These are phyloP conservation scores for Aspergillus luchuensis DNA, from an alignment of 2,329 filamentous ascomycete species.

Conservation along the genomic window DNA sequence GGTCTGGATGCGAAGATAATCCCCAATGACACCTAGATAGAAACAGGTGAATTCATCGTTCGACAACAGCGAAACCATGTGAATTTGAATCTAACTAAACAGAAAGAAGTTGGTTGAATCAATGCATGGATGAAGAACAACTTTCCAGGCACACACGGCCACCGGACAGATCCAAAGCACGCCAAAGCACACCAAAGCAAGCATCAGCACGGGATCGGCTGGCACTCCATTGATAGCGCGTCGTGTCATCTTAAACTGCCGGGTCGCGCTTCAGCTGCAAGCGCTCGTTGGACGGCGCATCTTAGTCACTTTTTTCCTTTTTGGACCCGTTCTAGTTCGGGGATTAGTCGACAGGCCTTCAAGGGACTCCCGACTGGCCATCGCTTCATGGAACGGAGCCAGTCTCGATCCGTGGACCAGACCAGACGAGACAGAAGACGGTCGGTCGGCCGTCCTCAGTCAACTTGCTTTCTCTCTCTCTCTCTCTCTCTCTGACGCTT, in stretches of 20 bases:
- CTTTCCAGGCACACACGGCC: background rate
- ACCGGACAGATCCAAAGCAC: background rate
- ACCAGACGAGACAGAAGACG: constrained; percentile 4
- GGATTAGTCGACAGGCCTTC: constrained; percentile 1
- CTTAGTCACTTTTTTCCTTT: constrained; percentile 11
- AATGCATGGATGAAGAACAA: background rate
- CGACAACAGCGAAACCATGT: too few species aligned
- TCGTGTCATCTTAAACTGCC: constrained; percentile 23
- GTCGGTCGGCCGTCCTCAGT: constrained; percentile 3
- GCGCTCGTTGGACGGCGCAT: constrained; percentile 8
- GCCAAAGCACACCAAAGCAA: background rate
- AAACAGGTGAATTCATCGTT: too few species aligned
- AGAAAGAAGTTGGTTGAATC: background rate
- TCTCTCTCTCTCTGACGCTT: background rate
- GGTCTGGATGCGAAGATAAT: background rate
- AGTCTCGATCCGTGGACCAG: constrained; percentile 23
- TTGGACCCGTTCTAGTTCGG: constrained; percentile 12
- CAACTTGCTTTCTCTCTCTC: background rate
- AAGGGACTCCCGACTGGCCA: constrained; percentile 10
- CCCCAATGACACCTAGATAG: background rate
- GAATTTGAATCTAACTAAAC: too few species aligned
- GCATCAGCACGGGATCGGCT: background rate
- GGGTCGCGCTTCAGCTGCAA: constrained; percentile 17
- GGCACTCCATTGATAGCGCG: constrained; percentile 16
- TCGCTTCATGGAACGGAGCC: constrained; percentile 18